These are phyloP conservation scores for Ceratocystis eucalypticola DNA, from an alignment of 2,329 filamentous ascomycete genomes.

Conservation along the genomic window DNA sequence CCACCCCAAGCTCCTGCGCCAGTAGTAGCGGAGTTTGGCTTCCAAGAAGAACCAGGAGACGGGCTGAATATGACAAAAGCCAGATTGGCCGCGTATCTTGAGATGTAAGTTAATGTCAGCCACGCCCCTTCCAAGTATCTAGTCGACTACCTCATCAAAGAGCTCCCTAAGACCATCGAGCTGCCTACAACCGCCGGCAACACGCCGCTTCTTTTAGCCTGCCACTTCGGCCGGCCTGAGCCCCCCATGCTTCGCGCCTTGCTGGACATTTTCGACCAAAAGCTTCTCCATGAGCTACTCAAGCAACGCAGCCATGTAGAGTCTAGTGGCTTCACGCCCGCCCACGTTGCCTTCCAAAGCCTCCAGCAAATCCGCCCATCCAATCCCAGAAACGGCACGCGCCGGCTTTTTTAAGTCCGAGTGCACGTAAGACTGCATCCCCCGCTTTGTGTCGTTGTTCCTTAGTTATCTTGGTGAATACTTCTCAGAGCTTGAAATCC, in stretches of 20 bases:
- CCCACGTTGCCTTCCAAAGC: slow-evolving; percentile 19
- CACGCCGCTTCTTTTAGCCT: slow-evolving; percentile 59
- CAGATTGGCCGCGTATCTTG: slow-evolving; percentile 45
- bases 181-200: slow-evolving; percentile 42
- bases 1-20: neutral
- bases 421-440: neutral
- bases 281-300: neutral
- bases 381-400: neutral
- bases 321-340: neutral
- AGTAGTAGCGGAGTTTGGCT: neutral
- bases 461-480: neutral
- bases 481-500: neutral
- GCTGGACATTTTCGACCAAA: neutral
- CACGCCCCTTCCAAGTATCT: slow-evolving; percentile 26
- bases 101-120: slow-evolving; percentile 29
- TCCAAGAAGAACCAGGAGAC: neutral
- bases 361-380: slow-evolving; percentile 22
- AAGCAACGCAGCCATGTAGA: neutral
- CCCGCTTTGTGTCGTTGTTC: neutral
- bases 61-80: slow-evolving; percentile 40
- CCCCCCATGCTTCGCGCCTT: neutral
- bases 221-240: slow-evolving; percentile 39
- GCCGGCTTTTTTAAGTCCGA: neutral
- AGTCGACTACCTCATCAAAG: slow-evolving; percentile 52
- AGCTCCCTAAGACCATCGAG: slow-evolving; percentile 48